Evolutionary conservation across 345 rosid genomes (phyloP).

Genomic region (Salix udensis): DNA sequence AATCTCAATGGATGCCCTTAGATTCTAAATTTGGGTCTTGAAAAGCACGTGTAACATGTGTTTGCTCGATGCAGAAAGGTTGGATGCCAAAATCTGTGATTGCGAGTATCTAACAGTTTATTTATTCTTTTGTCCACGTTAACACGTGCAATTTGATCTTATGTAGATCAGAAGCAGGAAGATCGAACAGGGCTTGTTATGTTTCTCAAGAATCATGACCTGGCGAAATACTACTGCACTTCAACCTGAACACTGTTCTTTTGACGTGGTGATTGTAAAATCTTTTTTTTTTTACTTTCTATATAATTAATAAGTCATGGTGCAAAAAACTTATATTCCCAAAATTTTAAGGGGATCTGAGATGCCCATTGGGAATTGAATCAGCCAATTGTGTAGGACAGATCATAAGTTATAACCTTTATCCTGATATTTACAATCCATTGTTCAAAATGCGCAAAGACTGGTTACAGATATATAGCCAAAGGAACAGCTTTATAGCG

Average conservation of each 20-base stretch:
- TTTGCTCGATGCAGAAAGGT: no score
- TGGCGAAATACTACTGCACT: background rate
- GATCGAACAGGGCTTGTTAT: background rate
- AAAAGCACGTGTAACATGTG: no score
- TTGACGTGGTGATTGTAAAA: no score
- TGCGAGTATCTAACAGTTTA: no score
- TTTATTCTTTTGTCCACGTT: no score
- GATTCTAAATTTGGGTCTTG: background rate
- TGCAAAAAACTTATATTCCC: background rate
- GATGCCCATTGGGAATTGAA: background rate
- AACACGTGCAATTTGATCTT: background rate
- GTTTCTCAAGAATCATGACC: background rate
- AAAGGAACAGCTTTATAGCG: no score
- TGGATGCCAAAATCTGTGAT: no score
- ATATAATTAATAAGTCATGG: no score
- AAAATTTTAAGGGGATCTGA: background rate
- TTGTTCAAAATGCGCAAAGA: no score
- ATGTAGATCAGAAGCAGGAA: background rate
- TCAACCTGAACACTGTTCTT: background rate
- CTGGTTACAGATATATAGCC: no score
- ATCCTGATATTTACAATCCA: background rate
- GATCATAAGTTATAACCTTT: background rate
- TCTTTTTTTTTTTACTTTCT: no score
- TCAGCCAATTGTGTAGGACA: background rate
- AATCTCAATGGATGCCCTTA: constrained; percentile 12